phyloP scores from a whole-genome alignment of 78 protist species.

The slime mould (Dictyostelium discoideum) region DNA sequence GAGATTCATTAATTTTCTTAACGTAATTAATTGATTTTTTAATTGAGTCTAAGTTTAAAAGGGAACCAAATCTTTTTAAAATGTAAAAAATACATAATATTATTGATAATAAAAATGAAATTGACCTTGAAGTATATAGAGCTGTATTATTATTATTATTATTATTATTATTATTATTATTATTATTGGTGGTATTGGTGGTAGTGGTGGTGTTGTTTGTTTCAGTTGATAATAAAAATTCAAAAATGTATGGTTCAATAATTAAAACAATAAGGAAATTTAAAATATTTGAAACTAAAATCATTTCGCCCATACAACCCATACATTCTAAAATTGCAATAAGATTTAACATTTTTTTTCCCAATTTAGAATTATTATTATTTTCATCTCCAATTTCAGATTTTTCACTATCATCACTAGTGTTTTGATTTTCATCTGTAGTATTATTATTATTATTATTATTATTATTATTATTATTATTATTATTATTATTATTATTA shows the following conservation, averaged over 20 bases:
- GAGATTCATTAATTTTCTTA: neutral
- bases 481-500: no score
- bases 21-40: constrained; percentile 7
- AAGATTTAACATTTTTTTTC: constrained; percentile 1
- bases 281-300: neutral
- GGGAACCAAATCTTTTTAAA: neutral
- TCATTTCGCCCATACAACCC: neutral
- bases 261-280: neutral
- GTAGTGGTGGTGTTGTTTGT: neutral
- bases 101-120: neutral
- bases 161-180: neutral
- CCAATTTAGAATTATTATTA: constrained; percentile 9
- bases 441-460: neutral
- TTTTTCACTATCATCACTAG: neutral
- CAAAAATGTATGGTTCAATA: neutral
- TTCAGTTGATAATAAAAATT: neutral
- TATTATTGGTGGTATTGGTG: neutral
- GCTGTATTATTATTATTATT: neutral
- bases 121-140: neutral
- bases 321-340: neutral
- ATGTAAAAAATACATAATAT: neutral
- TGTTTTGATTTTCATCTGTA: neutral
- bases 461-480: neutral
- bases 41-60: neutral
- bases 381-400: neutral